These are phyloP conservation scores for Blastocystis sp. DNA, from an alignment of 352 stramenopile species.

Conservation along the genomic window DNA sequence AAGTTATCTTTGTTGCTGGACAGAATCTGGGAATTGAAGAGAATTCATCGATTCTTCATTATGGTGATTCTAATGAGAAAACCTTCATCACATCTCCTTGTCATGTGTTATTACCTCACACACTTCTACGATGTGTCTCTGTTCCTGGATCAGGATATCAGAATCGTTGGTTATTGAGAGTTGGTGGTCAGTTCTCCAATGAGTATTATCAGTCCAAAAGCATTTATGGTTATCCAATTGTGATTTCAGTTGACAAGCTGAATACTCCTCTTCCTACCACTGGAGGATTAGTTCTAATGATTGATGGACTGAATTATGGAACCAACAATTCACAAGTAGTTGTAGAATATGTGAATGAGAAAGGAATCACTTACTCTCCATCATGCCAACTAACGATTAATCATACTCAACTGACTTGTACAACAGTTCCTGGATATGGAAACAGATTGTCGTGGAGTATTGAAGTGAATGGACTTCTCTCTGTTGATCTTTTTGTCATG, in stretches of 20 bases:
- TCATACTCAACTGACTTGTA: slow-evolving; percentile 16
- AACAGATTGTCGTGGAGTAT: background rate
- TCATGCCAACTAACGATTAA: background rate
- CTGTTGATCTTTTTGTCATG: slow-evolving; percentile 3
- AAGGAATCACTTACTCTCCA: background rate
- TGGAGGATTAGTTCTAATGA: background rate
- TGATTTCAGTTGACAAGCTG: background rate
- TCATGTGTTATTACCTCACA: background rate
- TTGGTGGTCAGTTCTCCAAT: background rate
- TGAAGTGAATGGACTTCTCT: background rate
- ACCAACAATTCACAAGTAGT: background rate
- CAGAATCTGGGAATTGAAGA: slow-evolving; percentile 4
- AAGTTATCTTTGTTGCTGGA: slow-evolving; percentile 9
- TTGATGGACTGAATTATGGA: background rate
- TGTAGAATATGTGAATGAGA: slow-evolving; percentile 6
- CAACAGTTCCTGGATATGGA: background rate
- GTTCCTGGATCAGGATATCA: background rate
- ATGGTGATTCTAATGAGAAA: background rate
- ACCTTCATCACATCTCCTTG: background rate
- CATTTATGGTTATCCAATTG: slow-evolving; percentile 10
- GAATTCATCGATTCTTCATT: background rate
- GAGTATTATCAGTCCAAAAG: background rate
- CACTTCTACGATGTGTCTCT: slow-evolving; percentile 11
- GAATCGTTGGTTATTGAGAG: background rate
- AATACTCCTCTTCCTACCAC: background rate